Evolutionary conservation across 1,284 basidiomycete genomes (phyloP), one percentile per base, ranked within the genome.

Genomic region (Paramarasmius palmivorus): DNA sequence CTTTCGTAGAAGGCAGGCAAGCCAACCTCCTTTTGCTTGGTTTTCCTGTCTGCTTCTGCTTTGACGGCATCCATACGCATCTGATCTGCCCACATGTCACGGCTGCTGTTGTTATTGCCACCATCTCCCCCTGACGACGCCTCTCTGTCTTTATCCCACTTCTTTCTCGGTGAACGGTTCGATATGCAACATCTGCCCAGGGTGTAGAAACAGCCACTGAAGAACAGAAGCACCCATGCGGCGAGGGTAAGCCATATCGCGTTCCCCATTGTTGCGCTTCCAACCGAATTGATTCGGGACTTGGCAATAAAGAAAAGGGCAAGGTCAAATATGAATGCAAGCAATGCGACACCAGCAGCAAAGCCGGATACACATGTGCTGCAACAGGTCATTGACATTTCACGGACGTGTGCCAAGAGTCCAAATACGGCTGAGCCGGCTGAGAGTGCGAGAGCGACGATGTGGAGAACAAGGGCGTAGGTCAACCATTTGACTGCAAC

Each of bases 401-500:
- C 89, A 8, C 90, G 85, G 56, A 95, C 78, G 63, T 94, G 90
- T 4, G 92, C 92, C 29, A 95, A 78, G 22, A 94, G 78, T 44
- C 91, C 91, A 59, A 93, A 89, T 32, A 93, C 48, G 12, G 90
- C 78, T 1, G 90, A 84, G 19, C 81, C 72, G n/a, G 78, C 88
- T 6, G 91, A 82, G 34, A 87, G 77, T 29, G 71, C 79, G 54
- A 95, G 82, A 14, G 90, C 93, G 52, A 92, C 84, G 59, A 93
- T 82, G 65, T 95, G 93, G n/a, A 95, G 78, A 57, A 95, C 84
- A 58, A 96, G 83, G 19, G 84, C 86, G 63, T 94, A 94, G 12
- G 93, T 96, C 63, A 95, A 73, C 88, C 92, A 95, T 75, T 94
- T 94, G 57, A 92, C 88, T 49, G 84, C 78, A 6, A 90, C 81